Conservation (phyloP, 1,139 yeast genomes). For the Pichia sp. region DNA sequence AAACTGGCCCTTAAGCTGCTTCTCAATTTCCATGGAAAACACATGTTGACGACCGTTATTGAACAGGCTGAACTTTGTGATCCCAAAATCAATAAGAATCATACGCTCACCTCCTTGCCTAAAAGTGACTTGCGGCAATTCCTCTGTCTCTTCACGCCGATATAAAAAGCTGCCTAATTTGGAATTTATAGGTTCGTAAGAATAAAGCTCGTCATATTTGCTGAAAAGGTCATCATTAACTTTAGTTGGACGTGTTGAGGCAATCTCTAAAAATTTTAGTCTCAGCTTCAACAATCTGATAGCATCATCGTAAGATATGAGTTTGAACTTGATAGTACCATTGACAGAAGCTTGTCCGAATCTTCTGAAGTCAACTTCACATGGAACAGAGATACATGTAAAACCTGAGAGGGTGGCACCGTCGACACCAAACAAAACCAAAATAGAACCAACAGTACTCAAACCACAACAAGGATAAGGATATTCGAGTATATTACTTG, state of each 20-base stretch:
- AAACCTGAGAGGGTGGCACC: slow-evolving; percentile 39
- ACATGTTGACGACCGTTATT: slow-evolving; percentile 36
- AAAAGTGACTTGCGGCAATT: slow-evolving; percentile 28
- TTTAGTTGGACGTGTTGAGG: slow-evolving; percentile 22
- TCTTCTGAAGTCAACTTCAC: slow-evolving; percentile 37
- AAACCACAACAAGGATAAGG: slow-evolving; percentile 38
- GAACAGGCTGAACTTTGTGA: slow-evolving; percentile 31
- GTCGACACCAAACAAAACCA: slow-evolving; percentile 36
- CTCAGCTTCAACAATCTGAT: slow-evolving; percentile 28
- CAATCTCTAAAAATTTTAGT: slow-evolving; percentile 24
- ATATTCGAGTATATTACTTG: slow-evolving; percentile 36
- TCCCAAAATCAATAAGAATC: slow-evolving; percentile 35
- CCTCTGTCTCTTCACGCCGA: slow-evolving; percentile 17
- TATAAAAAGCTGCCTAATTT: slow-evolving; percentile 27
- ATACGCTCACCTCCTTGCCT: slow-evolving; percentile 37
- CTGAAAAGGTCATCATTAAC: slow-evolving; percentile 18
- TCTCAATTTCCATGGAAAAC: slow-evolving; percentile 19
- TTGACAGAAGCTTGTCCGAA: slow-evolving; percentile 36
- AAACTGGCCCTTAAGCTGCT: slow-evolving; percentile 17
- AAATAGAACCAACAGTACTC: slow-evolving; percentile 35
- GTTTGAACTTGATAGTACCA: slow-evolving; percentile 30
- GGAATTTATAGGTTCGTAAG: slow-evolving; percentile 22
- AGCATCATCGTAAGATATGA: slow-evolving; percentile 32
- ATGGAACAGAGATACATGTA: slow-evolving; percentile 35
- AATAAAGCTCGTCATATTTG: slow-evolving; percentile 23